Conservation (phyloP, 2,329 filamentous ascomycete genomes). For the Bipolaris sorokiniana region DNA sequence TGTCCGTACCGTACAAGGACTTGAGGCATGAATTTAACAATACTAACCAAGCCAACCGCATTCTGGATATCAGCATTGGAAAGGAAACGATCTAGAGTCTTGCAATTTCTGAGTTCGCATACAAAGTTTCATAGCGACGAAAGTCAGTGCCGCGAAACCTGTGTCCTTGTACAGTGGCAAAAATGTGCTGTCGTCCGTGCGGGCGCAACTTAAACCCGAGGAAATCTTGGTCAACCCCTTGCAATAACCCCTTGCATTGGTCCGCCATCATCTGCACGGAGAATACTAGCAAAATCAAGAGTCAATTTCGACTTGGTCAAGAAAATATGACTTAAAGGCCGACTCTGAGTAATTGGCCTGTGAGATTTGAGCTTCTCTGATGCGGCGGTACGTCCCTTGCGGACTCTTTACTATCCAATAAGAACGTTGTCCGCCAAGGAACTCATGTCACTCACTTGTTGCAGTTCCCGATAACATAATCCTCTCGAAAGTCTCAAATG, state of each 20-base stretch:
- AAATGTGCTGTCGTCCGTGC: neutral
- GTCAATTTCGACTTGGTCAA: neutral
- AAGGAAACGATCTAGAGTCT: neutral
- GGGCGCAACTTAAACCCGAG: neutral
- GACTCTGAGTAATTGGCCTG: neutral
- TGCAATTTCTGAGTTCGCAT: neutral
- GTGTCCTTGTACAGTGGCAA: neutral
- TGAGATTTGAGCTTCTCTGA: neutral
- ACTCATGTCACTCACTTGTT: neutral
- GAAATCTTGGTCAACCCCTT: neutral
- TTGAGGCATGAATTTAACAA: neutral
- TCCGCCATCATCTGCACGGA: neutral
- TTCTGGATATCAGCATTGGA: neutral
- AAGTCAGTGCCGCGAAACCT: neutral
- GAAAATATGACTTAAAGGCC: neutral
- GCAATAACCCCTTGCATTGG: neutral
- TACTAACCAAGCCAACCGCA: neutral
- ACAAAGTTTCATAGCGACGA: neutral
- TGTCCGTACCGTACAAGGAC: neutral
- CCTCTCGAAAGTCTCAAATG: neutral
- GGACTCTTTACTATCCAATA: neutral
- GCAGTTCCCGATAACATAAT: neutral
- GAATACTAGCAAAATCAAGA: neutral
- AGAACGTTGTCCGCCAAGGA: neutral
- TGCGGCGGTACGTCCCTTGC: conserved; percentile 1